Conservation (phyloP, 306 rosid species). For the Quercus berberidifolia region DNA sequence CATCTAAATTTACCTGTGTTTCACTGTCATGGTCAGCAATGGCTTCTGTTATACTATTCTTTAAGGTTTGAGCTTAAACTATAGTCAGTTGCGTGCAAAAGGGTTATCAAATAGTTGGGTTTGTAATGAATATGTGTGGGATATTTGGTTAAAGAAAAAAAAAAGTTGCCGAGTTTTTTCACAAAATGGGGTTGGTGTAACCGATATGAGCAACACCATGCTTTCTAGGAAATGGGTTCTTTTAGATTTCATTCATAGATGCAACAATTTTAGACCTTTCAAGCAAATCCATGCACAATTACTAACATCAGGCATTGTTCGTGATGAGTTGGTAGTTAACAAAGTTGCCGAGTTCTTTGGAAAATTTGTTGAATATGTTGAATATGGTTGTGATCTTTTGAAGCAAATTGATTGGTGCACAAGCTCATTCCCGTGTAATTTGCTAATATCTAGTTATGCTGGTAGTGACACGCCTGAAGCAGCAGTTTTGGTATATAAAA, state of each 20-base stretch:
- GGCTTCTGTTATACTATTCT: too few relatives aligned
- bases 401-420: conserved; percentile 58
- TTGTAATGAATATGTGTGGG: background rate
- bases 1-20: too few relatives aligned
- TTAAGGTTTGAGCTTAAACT: too few relatives aligned
- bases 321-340: conserved; percentile 42
- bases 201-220: background rate
- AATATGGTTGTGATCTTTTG: conserved; percentile 60
- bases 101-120: too few relatives aligned
- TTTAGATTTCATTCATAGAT: background rate
- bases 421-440: conserved; percentile 67
- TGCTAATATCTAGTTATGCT: conserved; percentile 42
- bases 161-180: background rate
- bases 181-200: conserved; percentile 1
- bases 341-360: conserved; percentile 53
- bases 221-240: background rate
- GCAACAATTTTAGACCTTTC: background rate
- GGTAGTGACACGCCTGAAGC: conserved; percentile 33
- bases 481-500: conserved; percentile 40
- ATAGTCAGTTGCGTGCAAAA: too few relatives aligned
- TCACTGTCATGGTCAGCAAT: too few relatives aligned
- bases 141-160: background rate
- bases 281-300: conserved; percentile 56
- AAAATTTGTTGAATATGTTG: conserved; percentile 30
- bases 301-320: conserved; percentile 48